Base-by-base conservation (phyloP, 805 yeast genomes). In the Suhomyces xylopsoci region DNA sequence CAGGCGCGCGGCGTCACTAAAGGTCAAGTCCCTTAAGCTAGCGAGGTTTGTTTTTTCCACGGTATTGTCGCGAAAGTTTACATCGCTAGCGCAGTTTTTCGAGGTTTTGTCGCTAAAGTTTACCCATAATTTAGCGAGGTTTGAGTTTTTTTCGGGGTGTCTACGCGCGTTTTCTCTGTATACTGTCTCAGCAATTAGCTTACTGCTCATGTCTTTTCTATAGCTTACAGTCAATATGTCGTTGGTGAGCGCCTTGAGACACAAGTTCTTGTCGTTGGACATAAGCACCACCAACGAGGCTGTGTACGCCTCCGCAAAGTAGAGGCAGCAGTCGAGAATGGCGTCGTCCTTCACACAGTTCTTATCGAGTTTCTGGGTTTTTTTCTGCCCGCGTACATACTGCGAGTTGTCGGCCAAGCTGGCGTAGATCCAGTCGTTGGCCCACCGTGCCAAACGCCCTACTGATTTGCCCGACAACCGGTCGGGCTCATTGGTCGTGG, bases 251-350 rank as follows among this genome's bases (percentile, higher is more conserved):
- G 97, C 96, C 65, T 87, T 88, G 56, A 81, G 66, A 65, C 97
- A 90, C 7, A 92, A 73, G 63, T 91, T 92, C 59, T 84, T 87
- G 65, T 92, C 97, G 64, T 92, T 88, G 0, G 97, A 86, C 54
- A 91, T 61, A 24, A 89, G 65, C 2, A 91, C 78, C 7, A 86
- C 87, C 20, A 75, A 59, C 9, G 66, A 60, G 4, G 67, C 59
- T 2, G 66, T 60, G 48, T 65, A 57, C 12, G 68, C 66, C 10
- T 71, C 67, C 54, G 79, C 76, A 52, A 85, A 83, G 62, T 79
- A 90, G 24, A 87, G 61, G 59, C 96, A 87, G 64, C 97, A 90
- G 65, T 92, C 97, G 42, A 91, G 68, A 55, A 92, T 91, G 0
- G 96, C 79, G 61, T 91, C 96, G 67, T 92, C 97, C 53, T 88